Evolutionary conservation across 1,284 basidiomycete genomes (phyloP).

Genomic region (Ustilago cynodontis): DNA sequence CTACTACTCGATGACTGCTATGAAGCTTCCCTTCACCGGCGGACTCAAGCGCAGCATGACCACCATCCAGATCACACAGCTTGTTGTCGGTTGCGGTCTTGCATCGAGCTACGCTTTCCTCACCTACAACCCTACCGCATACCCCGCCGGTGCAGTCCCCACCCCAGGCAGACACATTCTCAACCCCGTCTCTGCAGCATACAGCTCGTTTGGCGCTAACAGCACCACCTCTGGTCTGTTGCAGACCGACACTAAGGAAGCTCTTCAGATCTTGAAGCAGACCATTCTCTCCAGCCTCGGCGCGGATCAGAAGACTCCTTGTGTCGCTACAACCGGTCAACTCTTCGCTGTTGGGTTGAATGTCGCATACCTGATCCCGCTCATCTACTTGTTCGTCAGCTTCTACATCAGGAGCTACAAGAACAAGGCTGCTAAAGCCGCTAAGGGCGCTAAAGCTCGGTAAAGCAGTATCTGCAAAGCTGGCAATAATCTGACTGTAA

Average conservation of each 20-base stretch:
- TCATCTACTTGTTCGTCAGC: conserved; percentile 61
- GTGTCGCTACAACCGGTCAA: conserved; percentile 42
- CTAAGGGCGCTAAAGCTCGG: conserved; percentile 40
- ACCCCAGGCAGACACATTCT: conserved; percentile 39
- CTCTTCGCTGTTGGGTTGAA: conserved; percentile 51
- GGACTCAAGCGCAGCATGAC: conserved; percentile 66
- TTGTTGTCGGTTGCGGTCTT: conserved; percentile 52
- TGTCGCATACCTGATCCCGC: conserved; percentile 53
- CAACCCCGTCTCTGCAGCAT: conserved; percentile 29
- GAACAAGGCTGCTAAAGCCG: conserved; percentile 32
- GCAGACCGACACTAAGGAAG: conserved; percentile 23
- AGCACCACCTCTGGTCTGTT: conserved; percentile 6
- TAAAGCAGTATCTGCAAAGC: conserved; percentile 14
- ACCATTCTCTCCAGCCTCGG: conserved; percentile 23
- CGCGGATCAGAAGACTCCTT: conserved; percentile 20
- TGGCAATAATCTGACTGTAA: neutral
- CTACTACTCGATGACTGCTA: conserved; percentile 66
- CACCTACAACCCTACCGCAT: conserved; percentile 44
- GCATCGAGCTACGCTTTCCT: conserved; percentile 49
- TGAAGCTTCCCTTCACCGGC: conserved; percentile 66
- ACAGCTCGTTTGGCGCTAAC: conserved; percentile 18
- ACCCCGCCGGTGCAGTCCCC: conserved; percentile 40
- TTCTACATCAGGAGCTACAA: conserved; percentile 60
- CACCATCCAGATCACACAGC: conserved; percentile 64
- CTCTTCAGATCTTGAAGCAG: conserved; percentile 28